Base-by-base conservation (phyloP, 192 early-diverging fungal genomes). In the Coemansia sp. region DNA sequence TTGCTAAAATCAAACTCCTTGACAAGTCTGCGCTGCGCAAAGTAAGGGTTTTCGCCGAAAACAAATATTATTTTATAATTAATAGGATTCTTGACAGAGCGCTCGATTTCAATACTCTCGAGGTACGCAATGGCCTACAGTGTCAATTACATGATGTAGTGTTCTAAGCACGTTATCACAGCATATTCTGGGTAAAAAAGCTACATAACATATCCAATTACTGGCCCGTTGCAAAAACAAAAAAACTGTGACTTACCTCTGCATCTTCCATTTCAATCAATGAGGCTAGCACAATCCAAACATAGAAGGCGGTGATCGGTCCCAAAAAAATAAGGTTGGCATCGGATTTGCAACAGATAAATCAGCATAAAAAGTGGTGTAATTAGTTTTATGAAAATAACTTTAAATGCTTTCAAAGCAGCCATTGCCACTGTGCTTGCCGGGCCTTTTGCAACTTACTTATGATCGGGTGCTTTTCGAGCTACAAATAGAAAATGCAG, bases 41-140 rank as follows among this genome's bases (percentile, higher is more conserved):
- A 86, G 71, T 86, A 85, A 19, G 75, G 77, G 67, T 87, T 87
- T 54, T 83, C 83, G 31, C 63, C 72, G 75, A 87, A 87, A 39
- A 66, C 67, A 64, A 87, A 85, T 59, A 81, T 46, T 19, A 87
- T 74, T 46, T 84, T 85, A 78, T 80, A 87, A 61, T 80, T 75
- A 75, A 84, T 80, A 14, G 68, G 66, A 51, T 74, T 84, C 55
- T 74, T 80, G 23, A 68, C 53, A 66, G 74, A 73, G 54, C 76
- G 75, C 59, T 78, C 61, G 46, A 83, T 76, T 51, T 78, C 73
- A 69, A 99, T 95, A 84, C 94, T 92, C 54, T 86, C 81, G 62
- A 99, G 74, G 78, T 89, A 81, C 82, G 98, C 92, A 59, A 98
- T 84, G 1, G 84, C 92, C 56, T 87, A 78, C 4, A 30, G 6